Base-by-base conservation (phyloP, 805 yeast genomes). In the Candida nemodendra region DNA sequence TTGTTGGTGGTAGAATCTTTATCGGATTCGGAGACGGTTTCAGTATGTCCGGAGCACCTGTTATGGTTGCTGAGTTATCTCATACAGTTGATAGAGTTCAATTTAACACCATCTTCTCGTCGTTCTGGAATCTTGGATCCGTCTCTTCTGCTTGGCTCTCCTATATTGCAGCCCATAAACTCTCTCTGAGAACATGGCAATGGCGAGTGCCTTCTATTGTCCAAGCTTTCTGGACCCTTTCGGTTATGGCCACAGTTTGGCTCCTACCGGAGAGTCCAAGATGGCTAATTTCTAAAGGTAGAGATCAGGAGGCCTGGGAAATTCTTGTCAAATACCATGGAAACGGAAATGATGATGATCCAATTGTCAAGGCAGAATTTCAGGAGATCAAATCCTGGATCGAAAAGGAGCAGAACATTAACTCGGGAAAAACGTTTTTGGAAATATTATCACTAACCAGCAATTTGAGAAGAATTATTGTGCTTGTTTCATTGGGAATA, bases 141-240 rank as follows among this genome's bases (percentile, higher is more conserved):
- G 44, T 65, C 30, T 45, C 68, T 32, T 70, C 72, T 5, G 64
- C 73, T 14, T 65, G 71, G 69, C 64, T 64, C 25, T 61, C 72
- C 3, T 68, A 58, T 39, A 71, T 71, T 37, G 61, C 71, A 14
- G 59, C 65, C 41, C 44, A 50, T 22, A 29, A 17, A 17, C 19
- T 29, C 8, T 39, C 60, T 21, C 18, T 37, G 9, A 75, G 78
- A 16, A 56, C 58, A 27, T 65, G 67, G 62, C 56, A 66, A 23
- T 75, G 80, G 80, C 69, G 74, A 57, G 59, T 74, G 39, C 80
- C 80, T 19, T 64, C 76, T 4, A 65, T 62, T 38, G 39, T 74
- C 19, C 80, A 76, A 57, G 32, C 32, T 16, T 14, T 29, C 19
- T 29, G 32, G 32, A 29, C 32, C 7, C 7, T 29, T 7, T 29